Base-by-base conservation (phyloP, 2,329 filamentous ascomycete genomes). In the Penicillium sp. region DNA sequence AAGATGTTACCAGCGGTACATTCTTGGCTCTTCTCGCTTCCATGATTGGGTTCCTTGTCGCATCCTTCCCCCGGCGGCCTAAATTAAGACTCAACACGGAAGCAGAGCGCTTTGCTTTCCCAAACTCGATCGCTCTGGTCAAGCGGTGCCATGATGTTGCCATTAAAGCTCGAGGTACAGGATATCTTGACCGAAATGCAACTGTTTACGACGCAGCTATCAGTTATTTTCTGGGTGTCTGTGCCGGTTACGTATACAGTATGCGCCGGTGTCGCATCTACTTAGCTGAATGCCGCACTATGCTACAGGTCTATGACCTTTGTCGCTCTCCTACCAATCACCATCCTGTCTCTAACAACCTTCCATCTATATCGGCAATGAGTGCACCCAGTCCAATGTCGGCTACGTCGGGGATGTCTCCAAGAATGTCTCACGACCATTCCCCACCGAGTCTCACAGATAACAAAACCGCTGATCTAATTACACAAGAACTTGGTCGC, bases 401-500 rank as follows among this genome's bases (percentile, higher is more conserved):
- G 47, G 49, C 57, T 6, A 58, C 65, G 15, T 66, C 67, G 2
- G 58, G 50, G 35, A 56, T 56, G 6, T 62, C 59, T 44, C 67
- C 60, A 42, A 66, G 50, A 35, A 57, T 57, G 6, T 62, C 58
- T 45, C 67, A 59, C 37, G 67, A 65, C 52, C 51, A 61, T 52
- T 55, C 48, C 55, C 53, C 43, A 55, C 47, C 25, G 41, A 58
- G 8, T 53, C 60, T 51, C 42, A 67, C 43, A 15, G 55, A 27
- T 57, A 63, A 44, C 43, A 61, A 52, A 26, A 44, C 52, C 2
- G 61, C 64, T 18, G 73, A 76, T 53, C 52, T 75, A 15, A 69
- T 78, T 20, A 69, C 74, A n/a, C 75, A 76, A 55, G 76, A 79
- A 55, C 66, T 85, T 56, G 81, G 81, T 4, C 78, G 80, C 40